phyloP scores from a whole-genome alignment of 148 eudicot species.

The Rhododendron molle region DNA sequence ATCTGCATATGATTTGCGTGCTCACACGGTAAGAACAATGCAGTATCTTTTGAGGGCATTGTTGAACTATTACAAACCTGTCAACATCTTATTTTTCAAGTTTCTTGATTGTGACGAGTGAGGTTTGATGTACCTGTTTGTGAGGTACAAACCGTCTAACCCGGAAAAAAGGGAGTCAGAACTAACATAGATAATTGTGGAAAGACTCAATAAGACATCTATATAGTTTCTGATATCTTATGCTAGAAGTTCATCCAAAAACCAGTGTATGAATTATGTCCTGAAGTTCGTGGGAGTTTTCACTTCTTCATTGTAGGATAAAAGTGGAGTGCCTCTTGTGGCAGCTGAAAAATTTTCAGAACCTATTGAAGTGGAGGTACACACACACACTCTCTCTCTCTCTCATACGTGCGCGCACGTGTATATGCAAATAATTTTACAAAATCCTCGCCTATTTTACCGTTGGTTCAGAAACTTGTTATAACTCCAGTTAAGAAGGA shows the following conservation, averaged over 20 bases:
- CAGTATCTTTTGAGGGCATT: neutral
- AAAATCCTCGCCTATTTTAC: neutral
- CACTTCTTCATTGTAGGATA: slow-evolving; percentile 41
- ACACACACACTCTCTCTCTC: slow-evolving; percentile 10
- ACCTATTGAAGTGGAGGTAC: slow-evolving; percentile 91
- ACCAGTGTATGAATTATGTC: neutral
- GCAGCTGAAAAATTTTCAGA: slow-evolving; percentile 81
- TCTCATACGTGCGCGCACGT: neutral
- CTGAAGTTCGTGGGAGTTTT: neutral
- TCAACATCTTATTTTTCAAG: neutral
- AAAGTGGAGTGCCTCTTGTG: slow-evolving; percentile 82
- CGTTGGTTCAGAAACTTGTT: slow-evolving; percentile 65
- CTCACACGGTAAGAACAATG: slow-evolving; percentile 63
- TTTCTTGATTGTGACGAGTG: neutral
- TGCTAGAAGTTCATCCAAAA: neutral
- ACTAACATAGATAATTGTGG: neutral
- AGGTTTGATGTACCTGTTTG: neutral
- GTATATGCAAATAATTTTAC: neutral
- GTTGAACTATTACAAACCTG: neutral
- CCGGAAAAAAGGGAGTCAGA: neutral
- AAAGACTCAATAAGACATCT: neutral
- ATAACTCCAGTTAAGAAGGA: slow-evolving; percentile 83
- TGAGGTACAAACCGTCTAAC: neutral
- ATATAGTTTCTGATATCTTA: neutral
- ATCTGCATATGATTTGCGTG: slow-evolving; percentile 85